A percentile compares a stretch with the other conserved stretches of the same genome.
Evolutionary conservation across 495 filamentous ascomycete genomes (phyloP).

Genomic region (Aspergillus incahuasiensis): DNA sequence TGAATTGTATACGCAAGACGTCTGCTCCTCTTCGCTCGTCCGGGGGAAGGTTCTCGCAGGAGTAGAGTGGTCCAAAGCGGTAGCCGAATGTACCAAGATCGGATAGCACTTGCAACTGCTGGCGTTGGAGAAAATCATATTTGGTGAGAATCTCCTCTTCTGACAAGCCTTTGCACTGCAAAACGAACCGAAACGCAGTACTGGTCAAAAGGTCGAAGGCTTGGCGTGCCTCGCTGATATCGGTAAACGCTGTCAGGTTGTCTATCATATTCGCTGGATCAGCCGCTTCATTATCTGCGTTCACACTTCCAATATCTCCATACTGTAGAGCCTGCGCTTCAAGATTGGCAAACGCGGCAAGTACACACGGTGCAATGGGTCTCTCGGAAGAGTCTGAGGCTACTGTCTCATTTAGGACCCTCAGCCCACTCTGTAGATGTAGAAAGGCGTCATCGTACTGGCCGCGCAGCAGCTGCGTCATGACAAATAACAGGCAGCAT

Average conservation of each 20-base stretch:
- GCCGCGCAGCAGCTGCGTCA: conserved; percentile 18
- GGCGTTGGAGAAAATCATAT: background rate
- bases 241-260: background rate
- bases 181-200: background rate
- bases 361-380: background rate
- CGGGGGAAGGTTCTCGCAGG: background rate
- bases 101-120: background rate
- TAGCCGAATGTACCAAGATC: background rate
- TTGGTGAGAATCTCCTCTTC: background rate
- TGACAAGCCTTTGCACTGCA: background rate
- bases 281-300: background rate
- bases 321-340: background rate
- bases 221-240: background rate
- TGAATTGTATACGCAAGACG: background rate
- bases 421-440: conserved; percentile 21
- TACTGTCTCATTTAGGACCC: conserved; percentile 16
- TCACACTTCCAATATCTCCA: background rate
- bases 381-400: background rate
- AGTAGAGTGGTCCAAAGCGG: background rate
- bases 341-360: background rate
- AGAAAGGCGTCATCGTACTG: conserved; percentile 17
- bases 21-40: background rate
- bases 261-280: background rate
- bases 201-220: background rate
- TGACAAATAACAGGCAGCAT: conserved; percentile 22